phyloP scores from a whole-genome alignment of 345 rosid species.

The Arabidopsis thaliana region TAIR10.1 NC_003071.7:13386001-13386500 shows the following conservation, averaged over 20 bases:
- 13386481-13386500: neutral
- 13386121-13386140: conserved; percentile 33
- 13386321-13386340: neutral
- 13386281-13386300: too few species aligned
- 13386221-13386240: conserved; percentile 38
- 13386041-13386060: conserved; percentile 63
- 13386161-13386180: neutral
- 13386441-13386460: neutral
- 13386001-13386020: conserved; percentile 66
- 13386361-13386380: conserved; percentile 17
- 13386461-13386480: conserved; percentile 11
- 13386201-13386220: neutral
- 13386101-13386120: conserved; percentile 52
- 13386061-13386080: conserved; percentile 71
- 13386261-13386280: neutral
- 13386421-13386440: neutral
- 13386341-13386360: neutral
- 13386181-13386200: neutral
- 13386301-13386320: neutral
- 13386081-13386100: conserved; percentile 47
- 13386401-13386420: neutral
- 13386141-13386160: conserved; percentile 35
- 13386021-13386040: conserved; percentile 72
- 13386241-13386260: conserved; percentile 24
- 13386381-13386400: conserved; percentile 15